Conservation (phyloP, 768 basidiomycete species). For the Auricularia heimuer region DNA sequence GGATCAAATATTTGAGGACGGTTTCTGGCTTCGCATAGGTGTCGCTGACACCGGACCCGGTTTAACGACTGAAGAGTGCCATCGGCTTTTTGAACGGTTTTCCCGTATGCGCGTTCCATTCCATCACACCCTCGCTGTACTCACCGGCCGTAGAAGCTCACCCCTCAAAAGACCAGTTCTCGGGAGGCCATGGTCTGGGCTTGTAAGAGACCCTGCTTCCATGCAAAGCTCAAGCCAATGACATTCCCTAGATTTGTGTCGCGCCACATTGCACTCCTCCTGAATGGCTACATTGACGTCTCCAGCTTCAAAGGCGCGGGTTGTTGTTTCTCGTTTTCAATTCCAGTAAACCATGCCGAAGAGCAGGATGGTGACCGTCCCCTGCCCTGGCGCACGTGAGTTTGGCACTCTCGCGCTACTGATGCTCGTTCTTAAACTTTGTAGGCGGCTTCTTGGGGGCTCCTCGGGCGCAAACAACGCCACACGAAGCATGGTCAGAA, state of each 20-base stretch:
- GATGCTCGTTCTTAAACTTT: neutral
- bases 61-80: neutral
- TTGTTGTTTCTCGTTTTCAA: neutral
- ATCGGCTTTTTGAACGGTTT: neutral
- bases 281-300: neutral
- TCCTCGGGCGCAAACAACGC: neutral
- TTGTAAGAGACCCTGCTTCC: neutral
- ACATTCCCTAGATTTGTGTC: neutral
- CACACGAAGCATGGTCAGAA: neutral
- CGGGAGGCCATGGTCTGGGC: neutral
- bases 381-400: neutral
- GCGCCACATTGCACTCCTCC: neutral
- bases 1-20: neutral
- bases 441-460: neutral
- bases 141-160: neutral
- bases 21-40: neutral
- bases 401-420: neutral
- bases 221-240: neutral
- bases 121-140: neutral
- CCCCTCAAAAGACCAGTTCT: neutral
- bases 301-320: neutral
- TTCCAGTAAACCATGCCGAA: neutral
- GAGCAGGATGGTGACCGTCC: neutral
- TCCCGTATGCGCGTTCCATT: neutral
- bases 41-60: neutral